Evolutionary conservation across 768 basidiomycete species (phyloP).

Genomic region (Suillus alpinus): DNA sequence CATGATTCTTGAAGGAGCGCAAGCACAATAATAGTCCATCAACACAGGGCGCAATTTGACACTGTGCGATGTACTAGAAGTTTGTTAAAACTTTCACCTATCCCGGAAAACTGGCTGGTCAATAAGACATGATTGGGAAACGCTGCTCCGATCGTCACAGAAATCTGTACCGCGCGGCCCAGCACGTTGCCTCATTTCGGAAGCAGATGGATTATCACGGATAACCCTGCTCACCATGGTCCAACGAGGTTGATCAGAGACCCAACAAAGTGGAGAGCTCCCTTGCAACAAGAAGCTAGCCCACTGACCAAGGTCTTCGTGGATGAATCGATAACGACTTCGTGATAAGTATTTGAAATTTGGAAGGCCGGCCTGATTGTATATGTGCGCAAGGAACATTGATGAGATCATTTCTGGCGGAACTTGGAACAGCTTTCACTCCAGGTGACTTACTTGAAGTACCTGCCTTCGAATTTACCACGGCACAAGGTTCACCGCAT

Average conservation of each 20-base stretch:
- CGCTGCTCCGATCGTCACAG: neutral
- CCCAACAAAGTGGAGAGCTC: neutral
- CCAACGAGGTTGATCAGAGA: neutral
- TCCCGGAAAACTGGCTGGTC: neutral
- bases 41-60: neutral
- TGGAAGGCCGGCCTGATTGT: neutral
- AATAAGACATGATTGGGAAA: neutral
- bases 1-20: neutral
- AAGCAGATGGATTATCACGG: neutral
- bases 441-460: neutral
- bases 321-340: neutral
- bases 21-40: neutral
- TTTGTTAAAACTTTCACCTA: neutral
- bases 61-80: neutral
- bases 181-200: constrained; percentile 3
- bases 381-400: neutral
- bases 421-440: neutral
- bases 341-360: neutral
- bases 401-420: neutral
- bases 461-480: neutral
- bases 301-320: neutral
- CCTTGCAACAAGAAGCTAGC: neutral
- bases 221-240: neutral
- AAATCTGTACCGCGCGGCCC: neutral
- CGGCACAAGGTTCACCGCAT: neutral